A percentile compares a stretch with the other conserved stretches of the same genome.
Conservation (phyloP, 192 early-diverging fungal genomes). For the Coemansia sp. region DNA sequence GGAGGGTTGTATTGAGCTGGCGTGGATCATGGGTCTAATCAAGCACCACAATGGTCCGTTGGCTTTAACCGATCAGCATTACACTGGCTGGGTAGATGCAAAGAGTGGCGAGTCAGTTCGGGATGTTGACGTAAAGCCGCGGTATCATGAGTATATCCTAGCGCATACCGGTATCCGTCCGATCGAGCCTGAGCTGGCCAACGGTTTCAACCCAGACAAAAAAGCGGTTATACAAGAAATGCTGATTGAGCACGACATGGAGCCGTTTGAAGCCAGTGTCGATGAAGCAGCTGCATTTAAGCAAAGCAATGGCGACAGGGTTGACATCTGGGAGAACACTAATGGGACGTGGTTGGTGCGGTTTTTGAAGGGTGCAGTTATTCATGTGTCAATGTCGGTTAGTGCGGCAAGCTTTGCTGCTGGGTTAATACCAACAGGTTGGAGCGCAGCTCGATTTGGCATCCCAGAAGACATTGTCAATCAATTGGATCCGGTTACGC, state of each 20-base stretch:
- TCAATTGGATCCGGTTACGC: slow-evolving; percentile 85
- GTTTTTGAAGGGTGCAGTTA: too few species aligned
- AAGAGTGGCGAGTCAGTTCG: slow-evolving; percentile 77
- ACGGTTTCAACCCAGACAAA: slow-evolving; percentile 81
- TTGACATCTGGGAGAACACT: too few species aligned
- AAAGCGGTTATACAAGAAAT: slow-evolving; percentile 85
- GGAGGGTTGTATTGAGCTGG: slow-evolving; percentile 87
- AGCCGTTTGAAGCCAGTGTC: not conserved
- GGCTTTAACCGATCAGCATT: slow-evolving; percentile 4
- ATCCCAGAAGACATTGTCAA: slow-evolving; percentile 84
- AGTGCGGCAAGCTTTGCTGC: too few species aligned
- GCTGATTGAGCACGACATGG: slow-evolving; percentile 79
- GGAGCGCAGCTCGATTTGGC: slow-evolving; percentile 87
- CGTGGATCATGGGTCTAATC: slow-evolving; percentile 95
- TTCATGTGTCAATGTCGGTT: too few species aligned
- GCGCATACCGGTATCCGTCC: slow-evolving; percentile 57
- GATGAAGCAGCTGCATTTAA: too few species aligned
- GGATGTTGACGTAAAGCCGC: slow-evolving; percentile 82
- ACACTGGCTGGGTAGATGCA: slow-evolving; percentile 83
- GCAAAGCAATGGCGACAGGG: too few species aligned
- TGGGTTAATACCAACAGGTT: slow-evolving; percentile 78
- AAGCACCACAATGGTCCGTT: slow-evolving; percentile 68
- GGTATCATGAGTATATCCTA: slow-evolving; percentile 85
- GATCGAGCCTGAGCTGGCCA: slow-evolving; percentile 80
- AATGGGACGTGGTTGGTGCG: too few species aligned